These are phyloP conservation scores for Phytopythium litorale DNA, from an alignment of 352 stramenopile species.

Conservation along the genomic window DNA sequence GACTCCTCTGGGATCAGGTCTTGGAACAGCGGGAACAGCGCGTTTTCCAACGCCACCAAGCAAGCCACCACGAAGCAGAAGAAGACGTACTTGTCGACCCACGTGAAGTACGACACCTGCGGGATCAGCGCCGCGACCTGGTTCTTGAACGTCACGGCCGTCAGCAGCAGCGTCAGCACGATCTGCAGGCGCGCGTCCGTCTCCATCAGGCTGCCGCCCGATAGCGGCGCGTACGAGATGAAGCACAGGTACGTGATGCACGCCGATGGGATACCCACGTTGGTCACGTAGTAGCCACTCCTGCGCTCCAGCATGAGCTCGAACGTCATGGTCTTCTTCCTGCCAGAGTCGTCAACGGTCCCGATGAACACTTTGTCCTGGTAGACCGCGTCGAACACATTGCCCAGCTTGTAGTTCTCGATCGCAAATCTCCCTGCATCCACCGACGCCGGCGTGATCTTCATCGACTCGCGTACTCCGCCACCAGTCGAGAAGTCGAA, in stretches of 20 bases:
- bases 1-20: constrained; percentile 11
- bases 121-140: constrained; percentile 44
- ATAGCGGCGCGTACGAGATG: constrained; percentile 37
- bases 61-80: constrained; percentile 61
- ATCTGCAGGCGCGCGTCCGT: constrained; percentile 50
- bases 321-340: constrained; percentile 44
- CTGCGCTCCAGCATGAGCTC: constrained; percentile 55
- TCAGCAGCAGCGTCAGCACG: constrained; percentile 55
- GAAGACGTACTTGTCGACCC: constrained; percentile 59
- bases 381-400: constrained; percentile 49
- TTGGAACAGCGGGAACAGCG: constrained; percentile 36
- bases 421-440: constrained; percentile 43
- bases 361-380: constrained; percentile 51
- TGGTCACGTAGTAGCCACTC: constrained; percentile 53
- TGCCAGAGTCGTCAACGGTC: constrained; percentile 24
- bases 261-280: constrained; percentile 36
- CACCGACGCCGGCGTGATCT: constrained; percentile 23
- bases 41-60: constrained; percentile 51
- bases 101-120: constrained; percentile 64
- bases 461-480: constrained; percentile 29
- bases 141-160: constrained; percentile 61
- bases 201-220: constrained; percentile 32
- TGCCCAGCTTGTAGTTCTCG: constrained; percentile 48
- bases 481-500: constrained; percentile 37
- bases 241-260: constrained; percentile 61